Percentiles rank a stretch among this genome's conserved stretches.
These are phyloP conservation scores for Wickerhamomyces rabaulensis DNA, from an alignment of 805 yeast genomes.

Conservation along the genomic window DNA sequence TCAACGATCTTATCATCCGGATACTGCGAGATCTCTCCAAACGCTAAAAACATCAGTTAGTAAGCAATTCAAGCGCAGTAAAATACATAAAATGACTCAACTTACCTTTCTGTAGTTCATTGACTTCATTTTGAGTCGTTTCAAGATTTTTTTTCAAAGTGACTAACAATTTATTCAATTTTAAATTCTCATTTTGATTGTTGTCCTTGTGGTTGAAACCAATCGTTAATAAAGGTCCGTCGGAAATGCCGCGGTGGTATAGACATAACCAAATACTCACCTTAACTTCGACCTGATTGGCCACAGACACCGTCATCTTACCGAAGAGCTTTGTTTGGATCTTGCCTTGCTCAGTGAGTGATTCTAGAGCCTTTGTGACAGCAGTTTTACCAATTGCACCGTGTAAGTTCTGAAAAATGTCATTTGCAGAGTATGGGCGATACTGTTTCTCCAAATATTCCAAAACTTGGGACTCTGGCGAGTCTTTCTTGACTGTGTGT, in stretches of 20 bases:
- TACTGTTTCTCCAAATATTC: conserved; percentile 38
- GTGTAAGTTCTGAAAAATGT: conserved; percentile 40
- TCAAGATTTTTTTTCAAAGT: neutral
- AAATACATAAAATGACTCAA: neutral
- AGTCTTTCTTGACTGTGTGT: neutral
- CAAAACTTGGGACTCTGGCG: conserved; percentile 29
- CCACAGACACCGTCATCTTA: conserved; percentile 37
- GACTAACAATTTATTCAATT: neutral
- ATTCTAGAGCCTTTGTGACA: conserved; percentile 32
- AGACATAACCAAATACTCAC: no score
- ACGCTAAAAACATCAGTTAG: conserved; percentile 3
- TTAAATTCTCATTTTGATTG: neutral
- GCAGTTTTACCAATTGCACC: conserved; percentile 31
- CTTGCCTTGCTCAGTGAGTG: conserved; percentile 27
- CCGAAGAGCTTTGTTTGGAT: conserved; percentile 38
- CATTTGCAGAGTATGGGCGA: conserved; percentile 44
- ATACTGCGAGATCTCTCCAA: conserved; percentile 6
- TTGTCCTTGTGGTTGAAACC: neutral
- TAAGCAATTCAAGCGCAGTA: neutral
- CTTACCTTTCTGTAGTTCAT: conserved; percentile 5
- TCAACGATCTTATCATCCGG: conserved; percentile 14
- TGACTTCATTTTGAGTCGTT: neutral
- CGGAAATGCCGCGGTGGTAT: neutral
- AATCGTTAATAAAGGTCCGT: neutral
- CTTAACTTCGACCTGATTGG: conserved; percentile 27